Percentiles rank a stretch among this genome's conserved stretches.
Conservation (phyloP, 257 asterid genomes). For the Scutellaria baicalensis region DNA sequence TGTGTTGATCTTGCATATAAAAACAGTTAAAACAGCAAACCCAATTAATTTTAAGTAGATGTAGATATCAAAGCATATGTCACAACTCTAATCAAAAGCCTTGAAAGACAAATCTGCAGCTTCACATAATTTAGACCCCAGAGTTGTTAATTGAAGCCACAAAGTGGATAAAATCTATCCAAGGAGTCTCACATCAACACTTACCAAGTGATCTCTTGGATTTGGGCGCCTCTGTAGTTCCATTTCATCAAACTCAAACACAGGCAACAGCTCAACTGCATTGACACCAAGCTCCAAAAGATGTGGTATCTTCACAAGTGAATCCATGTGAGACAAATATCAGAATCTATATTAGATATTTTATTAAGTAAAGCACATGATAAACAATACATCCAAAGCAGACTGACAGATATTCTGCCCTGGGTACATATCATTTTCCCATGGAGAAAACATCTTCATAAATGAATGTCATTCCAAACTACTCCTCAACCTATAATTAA, state of each 20-base stretch:
- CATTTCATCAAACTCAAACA: conserved; percentile 94
- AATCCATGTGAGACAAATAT: conserved; percentile 14
- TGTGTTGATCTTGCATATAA: conserved; percentile 62
- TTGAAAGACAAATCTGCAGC: neutral
- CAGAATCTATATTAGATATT: neutral
- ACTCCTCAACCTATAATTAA: neutral
- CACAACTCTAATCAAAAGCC: neutral
- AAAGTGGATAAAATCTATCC: neutral
- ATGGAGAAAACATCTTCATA: neutral
- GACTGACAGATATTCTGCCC: neutral
- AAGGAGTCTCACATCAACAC: neutral
- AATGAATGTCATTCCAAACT: neutral
- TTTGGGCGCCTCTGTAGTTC: conserved; percentile 85
- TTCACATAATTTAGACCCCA: neutral
- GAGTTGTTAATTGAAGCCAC: neutral
- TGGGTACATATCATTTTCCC: neutral
- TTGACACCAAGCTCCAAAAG: conserved; percentile 94
- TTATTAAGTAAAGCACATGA: neutral
- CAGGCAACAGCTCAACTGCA: conserved; percentile 88
- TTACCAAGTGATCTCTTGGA: conserved; percentile 96
- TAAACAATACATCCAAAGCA: conserved; percentile 3
- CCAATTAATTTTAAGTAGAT: neutral
- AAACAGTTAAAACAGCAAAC: conserved; percentile 14
- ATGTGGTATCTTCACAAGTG: conserved; percentile 73
- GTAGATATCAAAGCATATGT: conserved; percentile 3